Conservation (phyloP, 2,329 filamentous ascomycete species). For the Botrytis sinoallii region DNA sequence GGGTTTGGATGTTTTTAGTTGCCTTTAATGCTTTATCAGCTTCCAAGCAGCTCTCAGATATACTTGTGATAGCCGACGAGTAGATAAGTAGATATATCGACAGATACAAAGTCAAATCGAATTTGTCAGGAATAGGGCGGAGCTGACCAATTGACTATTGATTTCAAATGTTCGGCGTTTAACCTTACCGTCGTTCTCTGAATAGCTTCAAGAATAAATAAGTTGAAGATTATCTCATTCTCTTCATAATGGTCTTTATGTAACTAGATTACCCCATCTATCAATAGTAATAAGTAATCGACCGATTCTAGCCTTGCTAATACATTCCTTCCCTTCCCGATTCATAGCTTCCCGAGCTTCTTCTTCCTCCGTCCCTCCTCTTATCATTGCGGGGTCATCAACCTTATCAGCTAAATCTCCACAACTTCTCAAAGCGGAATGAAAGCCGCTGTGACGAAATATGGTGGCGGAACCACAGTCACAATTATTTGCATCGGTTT, state of each 20-base stretch:
- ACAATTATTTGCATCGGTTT: neutral
- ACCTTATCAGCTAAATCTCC: neutral
- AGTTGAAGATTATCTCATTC: neutral
- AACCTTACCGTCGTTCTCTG: neutral
- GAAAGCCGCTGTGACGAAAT: slow-evolving; percentile 8
- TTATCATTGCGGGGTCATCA: slow-evolving; percentile 8
- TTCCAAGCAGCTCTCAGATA: neutral
- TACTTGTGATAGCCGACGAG: neutral
- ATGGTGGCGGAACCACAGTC: neutral
- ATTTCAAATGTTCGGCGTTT: neutral
- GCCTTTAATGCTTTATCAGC: neutral
- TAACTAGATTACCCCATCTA: neutral
- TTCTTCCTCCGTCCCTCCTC: neutral
- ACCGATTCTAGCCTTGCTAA: neutral
- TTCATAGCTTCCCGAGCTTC: neutral
- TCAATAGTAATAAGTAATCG: neutral
- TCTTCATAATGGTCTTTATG: neutral
- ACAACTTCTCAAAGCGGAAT: neutral
- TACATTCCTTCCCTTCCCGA: neutral
- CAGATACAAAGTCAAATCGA: neutral
- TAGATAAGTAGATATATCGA: neutral
- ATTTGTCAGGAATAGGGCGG: neutral
- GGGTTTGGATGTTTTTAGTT: neutral
- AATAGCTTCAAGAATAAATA: neutral
- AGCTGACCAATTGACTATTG: neutral